Percentiles rank a stretch among this genome's conserved stretches.
Evolutionary conservation across 2,329 filamentous ascomycete species (phyloP).

Genomic region (Diaporthe caulivora): DNA sequence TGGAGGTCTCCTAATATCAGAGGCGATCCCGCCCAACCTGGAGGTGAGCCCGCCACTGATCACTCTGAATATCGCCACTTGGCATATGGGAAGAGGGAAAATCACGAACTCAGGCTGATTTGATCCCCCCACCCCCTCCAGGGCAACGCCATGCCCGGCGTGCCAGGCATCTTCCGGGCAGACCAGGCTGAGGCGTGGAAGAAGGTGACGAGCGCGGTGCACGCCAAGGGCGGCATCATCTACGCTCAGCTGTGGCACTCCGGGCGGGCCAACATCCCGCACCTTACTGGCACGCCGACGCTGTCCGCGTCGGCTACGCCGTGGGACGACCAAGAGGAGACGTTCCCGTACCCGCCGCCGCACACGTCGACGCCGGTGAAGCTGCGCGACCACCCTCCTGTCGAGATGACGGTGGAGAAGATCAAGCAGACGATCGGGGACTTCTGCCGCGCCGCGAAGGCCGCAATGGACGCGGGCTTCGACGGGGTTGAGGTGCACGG

Average conservation of each 20-base stretch:
- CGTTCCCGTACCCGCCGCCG: slow-evolving; percentile 30
- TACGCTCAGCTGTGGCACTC: slow-evolving; percentile 72
- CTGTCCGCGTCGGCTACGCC: slow-evolving; percentile 31
- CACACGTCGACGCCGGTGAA: slow-evolving; percentile 16
- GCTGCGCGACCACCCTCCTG: slow-evolving; percentile 34
- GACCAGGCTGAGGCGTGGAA: slow-evolving; percentile 69
- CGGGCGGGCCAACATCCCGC: slow-evolving; percentile 56
- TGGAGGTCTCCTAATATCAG: slow-evolving; percentile 35
- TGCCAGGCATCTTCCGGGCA: slow-evolving; percentile 67
- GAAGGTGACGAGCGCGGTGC: slow-evolving; percentile 68
- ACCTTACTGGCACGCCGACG: slow-evolving; percentile 30
- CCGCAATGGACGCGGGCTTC: slow-evolving; percentile 67
- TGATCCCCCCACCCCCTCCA: neutral
- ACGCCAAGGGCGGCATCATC: slow-evolving; percentile 68
- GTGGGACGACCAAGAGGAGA: slow-evolving; percentile 35
- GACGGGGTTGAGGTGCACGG: slow-evolving; percentile 57
- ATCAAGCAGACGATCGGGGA: slow-evolving; percentile 49
- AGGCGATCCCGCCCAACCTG: slow-evolving; percentile 35
- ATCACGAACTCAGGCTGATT: neutral
- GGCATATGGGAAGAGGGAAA: neutral
- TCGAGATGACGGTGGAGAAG: slow-evolving; percentile 55
- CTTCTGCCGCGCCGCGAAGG: slow-evolving; percentile 48
- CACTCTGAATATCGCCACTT: neutral
- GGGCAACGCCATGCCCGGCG: slow-evolving; percentile 52
- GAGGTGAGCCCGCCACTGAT: slow-evolving; percentile 23